Conservation (phyloP, 441 rosid species). For the Erodium trifolium region DNA sequence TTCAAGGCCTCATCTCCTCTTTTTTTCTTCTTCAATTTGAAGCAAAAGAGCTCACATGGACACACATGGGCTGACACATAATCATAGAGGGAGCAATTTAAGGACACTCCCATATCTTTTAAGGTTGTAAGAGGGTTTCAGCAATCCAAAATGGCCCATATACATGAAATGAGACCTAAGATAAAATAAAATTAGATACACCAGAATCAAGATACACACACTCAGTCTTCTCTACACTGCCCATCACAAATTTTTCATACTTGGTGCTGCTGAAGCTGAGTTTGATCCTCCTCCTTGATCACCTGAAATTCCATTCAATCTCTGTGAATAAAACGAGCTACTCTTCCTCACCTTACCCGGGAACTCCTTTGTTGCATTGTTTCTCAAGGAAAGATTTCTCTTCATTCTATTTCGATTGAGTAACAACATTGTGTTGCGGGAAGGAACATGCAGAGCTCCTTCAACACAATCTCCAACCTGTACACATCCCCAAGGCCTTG, state of each 20-base stretch:
- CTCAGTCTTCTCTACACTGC: constrained; percentile 7
- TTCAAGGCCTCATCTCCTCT: neutral
- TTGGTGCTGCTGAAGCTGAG: constrained; percentile 25
- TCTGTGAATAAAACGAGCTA: constrained; percentile 26
- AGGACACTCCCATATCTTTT: too few species aligned
- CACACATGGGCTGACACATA: neutral
- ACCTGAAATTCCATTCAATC: constrained; percentile 24
- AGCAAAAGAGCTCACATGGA: neutral
- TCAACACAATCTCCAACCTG: constrained; percentile 47
- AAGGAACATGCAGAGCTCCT: constrained; percentile 34
- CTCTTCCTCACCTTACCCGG: constrained; percentile 44
- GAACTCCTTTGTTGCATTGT: constrained; percentile 40
- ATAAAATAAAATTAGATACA: neutral
- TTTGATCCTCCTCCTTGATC: constrained; percentile 34
- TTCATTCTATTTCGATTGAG: constrained; percentile 35
- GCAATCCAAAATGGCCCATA: constrained; percentile 4
- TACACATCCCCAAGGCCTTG: constrained; percentile 53
- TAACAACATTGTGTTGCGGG: constrained; percentile 30
- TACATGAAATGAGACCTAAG: neutral
- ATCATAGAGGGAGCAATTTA: too few species aligned
- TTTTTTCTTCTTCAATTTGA: neutral
- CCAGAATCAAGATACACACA: neutral
- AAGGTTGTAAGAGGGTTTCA: neutral
- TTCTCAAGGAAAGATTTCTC: constrained; percentile 46
- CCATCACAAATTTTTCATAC: constrained; percentile 21